Percentiles rank a stretch among this genome's conserved stretches.
phyloP scores from a whole-genome alignment of 2,329 filamentous ascomycete genomes.

The Cercospora sesami region DNA sequence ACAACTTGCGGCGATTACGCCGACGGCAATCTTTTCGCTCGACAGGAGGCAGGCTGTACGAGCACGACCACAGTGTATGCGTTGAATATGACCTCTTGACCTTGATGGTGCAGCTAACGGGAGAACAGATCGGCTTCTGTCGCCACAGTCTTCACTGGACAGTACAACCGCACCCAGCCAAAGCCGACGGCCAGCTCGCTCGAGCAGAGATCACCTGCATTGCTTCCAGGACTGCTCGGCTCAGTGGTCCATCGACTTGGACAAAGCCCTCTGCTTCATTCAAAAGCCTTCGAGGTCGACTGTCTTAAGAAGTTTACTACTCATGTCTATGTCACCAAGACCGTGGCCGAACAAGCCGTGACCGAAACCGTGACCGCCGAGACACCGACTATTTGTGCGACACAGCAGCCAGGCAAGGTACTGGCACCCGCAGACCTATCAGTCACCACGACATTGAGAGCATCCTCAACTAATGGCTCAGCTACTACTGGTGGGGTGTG shows the following conservation, averaged over 20 bases:
- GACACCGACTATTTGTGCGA: constrained; percentile 24
- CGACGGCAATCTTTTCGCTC: neutral
- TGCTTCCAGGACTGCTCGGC: constrained; percentile 12
- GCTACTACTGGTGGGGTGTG: constrained; percentile 22
- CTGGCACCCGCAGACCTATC: constrained; percentile 19
- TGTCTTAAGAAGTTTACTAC: constrained; percentile 31
- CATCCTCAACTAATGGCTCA: constrained; percentile 4
- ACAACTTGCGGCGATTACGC: constrained; percentile 6
- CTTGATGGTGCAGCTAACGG: neutral
- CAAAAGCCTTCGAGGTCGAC: constrained; percentile 29
- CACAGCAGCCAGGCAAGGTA: constrained; percentile 17
- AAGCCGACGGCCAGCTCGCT: constrained; percentile 29
- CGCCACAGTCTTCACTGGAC: constrained; percentile 31
- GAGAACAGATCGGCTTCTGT: constrained; percentile 18
- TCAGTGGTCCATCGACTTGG: constrained; percentile 25
- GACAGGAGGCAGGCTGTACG: constrained; percentile 19
- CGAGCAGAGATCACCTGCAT: constrained; percentile 12
- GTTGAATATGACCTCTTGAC: neutral
- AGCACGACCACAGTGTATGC: constrained; percentile 28
- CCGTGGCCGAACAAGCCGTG: constrained; percentile 20
- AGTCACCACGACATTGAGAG: constrained; percentile 26
- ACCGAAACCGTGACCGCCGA: constrained; percentile 30
- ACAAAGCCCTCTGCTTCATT: constrained; percentile 20
- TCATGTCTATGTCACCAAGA: constrained; percentile 26
- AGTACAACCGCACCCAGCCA: constrained; percentile 26